Percentiles rank a stretch among this genome's conserved stretches.
Conservation (phyloP, 225 moss, liverwort and hornwort species). For the Pseudoscleropodium purum region DNA sequence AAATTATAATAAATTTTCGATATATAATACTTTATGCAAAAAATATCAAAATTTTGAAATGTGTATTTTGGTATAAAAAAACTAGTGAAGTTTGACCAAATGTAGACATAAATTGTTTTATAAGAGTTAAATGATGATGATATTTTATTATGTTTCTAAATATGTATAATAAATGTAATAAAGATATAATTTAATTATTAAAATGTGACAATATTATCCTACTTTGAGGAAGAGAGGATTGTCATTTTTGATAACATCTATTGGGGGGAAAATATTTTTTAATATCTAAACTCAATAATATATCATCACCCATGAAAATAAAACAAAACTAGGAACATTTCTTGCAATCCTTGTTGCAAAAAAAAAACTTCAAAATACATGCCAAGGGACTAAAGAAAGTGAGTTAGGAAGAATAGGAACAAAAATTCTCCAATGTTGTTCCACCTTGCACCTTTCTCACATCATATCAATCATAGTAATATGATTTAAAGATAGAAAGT, state of each 20-base stretch:
- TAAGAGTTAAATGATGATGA: not conserved
- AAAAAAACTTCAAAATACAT: not conserved
- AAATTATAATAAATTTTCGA: not conserved
- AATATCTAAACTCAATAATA: not conserved
- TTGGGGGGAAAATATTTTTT: not conserved
- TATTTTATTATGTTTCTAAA: not conserved
- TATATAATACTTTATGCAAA: accelerated
- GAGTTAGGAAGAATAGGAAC: not conserved
- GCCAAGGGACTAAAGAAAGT: accelerated
- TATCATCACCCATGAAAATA: not conserved
- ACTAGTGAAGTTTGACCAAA: not conserved
- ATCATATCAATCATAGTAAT: not conserved
- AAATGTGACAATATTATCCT: not conserved
- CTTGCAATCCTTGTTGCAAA: accelerated
- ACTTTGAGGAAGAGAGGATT: no score
- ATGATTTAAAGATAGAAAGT: not conserved
- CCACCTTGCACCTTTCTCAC: accelerated
- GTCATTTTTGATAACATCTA: not conserved
- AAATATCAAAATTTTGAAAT: not conserved
- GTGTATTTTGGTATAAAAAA: accelerated
- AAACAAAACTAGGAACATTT: not conserved
- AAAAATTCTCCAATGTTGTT: accelerated
- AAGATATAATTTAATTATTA: not conserved
- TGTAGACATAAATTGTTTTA: accelerated
- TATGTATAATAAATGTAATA: not conserved